Percentiles rank a stretch among this genome's conserved stretches.
phyloP scores from a whole-genome alignment of 2,329 filamentous ascomycete species.

The Amauroascus verrucosus region DNA sequence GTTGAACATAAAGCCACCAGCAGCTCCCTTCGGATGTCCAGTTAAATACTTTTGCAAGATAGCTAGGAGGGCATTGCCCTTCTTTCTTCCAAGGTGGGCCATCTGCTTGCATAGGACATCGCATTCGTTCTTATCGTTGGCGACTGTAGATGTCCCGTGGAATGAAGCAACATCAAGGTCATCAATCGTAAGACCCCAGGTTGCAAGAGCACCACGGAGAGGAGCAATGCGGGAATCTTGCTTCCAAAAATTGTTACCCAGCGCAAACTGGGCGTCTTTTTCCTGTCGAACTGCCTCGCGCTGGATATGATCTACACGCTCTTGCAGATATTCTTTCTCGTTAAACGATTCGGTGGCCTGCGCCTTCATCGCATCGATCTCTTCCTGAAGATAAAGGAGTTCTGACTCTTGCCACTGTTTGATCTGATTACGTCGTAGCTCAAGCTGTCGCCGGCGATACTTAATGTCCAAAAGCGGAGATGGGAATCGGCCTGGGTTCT shows the following conservation, averaged over 20 bases:
- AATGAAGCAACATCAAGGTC: slow-evolving; percentile 92
- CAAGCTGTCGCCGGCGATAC: slow-evolving; percentile 89
- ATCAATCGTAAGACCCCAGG: slow-evolving; percentile 95
- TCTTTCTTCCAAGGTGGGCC: slow-evolving; percentile 83
- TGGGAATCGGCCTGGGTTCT: slow-evolving; percentile 82
- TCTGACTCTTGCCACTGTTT: slow-evolving; percentile 95
- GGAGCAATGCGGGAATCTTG: slow-evolving; percentile 87
- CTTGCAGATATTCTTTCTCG: slow-evolving; percentile 73
- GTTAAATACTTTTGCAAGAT: slow-evolving; percentile 99
- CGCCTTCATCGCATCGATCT: slow-evolving; percentile 81
- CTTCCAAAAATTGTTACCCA: slow-evolving; percentile 99
- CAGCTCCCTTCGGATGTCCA: slow-evolving; percentile 97
- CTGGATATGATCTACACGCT: slow-evolving; percentile 77
- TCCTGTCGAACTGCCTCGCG: slow-evolving; percentile 79
- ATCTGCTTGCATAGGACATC: slow-evolving; percentile 95
- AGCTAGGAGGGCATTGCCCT: slow-evolving; percentile 91
- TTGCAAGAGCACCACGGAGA: slow-evolving; percentile 87
- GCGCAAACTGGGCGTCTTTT: slow-evolving; percentile 81
- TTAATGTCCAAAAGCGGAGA: slow-evolving; percentile 95
- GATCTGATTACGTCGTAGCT: slow-evolving; percentile 87
- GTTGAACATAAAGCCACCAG: slow-evolving; percentile 99
- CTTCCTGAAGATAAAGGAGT: slow-evolving; percentile 82
- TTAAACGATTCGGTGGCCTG: slow-evolving; percentile 61
- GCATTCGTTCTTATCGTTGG: slow-evolving; percentile 99
- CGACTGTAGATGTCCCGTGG: slow-evolving; percentile 96